Evolutionary conservation across 495 filamentous ascomycete genomes (phyloP), one percentile per base, ranked within the genome.

Genomic region (Amniculicola lignicola): DNA sequence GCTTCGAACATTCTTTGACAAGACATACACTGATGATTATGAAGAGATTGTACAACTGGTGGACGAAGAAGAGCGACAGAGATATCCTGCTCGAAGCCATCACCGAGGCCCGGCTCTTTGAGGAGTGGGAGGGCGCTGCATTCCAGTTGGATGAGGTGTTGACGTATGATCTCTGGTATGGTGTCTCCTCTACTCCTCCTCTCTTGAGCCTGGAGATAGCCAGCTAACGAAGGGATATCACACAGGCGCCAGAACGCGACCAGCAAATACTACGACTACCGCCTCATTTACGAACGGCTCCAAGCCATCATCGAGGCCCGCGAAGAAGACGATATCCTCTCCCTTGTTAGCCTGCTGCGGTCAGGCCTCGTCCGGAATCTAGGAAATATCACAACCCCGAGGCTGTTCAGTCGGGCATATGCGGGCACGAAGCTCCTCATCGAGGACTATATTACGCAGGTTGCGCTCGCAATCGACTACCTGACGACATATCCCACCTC

Each of bases 351-450:
- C 59, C 77, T 94, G 4, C 78, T 96, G 23, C 87, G 89, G 5
- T 89, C 86, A 5, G 90, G 92, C 5, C 79, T 96, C 4, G 87
- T 97, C 37, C 83, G 92, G 22, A 96, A 96, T 61, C 76, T 96
- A 7, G 91, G 89, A 28, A 93, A 96, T 62, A 96, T 97, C 52
- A 88, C 88, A 1, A 78, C 83, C 2, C 81, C 87, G n/a, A 85
- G 84, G 54, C 72, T 97, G 2, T 97, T 88, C 72, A 91, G 90
- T 55, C 78, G 85, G 44, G 84, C 87, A 11, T 94, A 95, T 65
- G 85, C 86, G 2, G 92, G 92, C 11, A 96, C 90, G 2, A 97
- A 97, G 68, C 78, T 85, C 19, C 69, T 94, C 21, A 92, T 97
- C 53, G 90, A 95, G 61, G 87, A 95, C 66, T 97, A 97, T 57